Conservation (phyloP, 1,139 yeast genomes). For the Hyphopichia fennica region DNA sequence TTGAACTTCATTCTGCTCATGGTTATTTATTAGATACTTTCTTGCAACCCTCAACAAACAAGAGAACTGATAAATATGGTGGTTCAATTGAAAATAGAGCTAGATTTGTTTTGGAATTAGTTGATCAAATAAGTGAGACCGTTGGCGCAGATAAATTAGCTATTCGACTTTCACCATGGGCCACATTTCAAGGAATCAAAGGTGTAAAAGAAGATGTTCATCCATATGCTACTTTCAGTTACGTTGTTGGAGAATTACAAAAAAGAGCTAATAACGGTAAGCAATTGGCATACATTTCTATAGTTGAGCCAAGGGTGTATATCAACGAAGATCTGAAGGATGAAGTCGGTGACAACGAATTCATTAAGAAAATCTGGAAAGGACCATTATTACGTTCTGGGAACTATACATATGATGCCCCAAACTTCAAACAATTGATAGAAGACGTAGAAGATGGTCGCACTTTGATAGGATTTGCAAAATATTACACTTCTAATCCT, state of each 20-base stretch:
- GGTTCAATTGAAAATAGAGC: constrained; percentile 66
- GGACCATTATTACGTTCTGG: constrained; percentile 53
- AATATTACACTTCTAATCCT: constrained; percentile 53
- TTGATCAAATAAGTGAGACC: constrained; percentile 50
- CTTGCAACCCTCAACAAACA: constrained; percentile 44
- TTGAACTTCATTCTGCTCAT: constrained; percentile 69
- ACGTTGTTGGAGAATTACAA: constrained; percentile 36
- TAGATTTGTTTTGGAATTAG: constrained; percentile 54
- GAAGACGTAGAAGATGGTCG: constrained; percentile 33
- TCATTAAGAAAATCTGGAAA: constrained; percentile 44
- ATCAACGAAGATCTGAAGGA: constrained; percentile 3
- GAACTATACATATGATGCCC: constrained; percentile 31
- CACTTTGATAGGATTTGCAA: constrained; percentile 45
- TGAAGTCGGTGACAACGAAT: constrained; percentile 24
- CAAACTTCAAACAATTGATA: constrained; percentile 16
- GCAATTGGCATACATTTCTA: constrained; percentile 49
- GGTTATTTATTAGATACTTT: constrained; percentile 70
- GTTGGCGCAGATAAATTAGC: constrained; percentile 57
- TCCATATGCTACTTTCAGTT: constrained; percentile 27
- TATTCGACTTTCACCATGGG: constrained; percentile 60
- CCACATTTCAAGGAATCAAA: constrained; percentile 25
- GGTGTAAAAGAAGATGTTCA: constrained; percentile 24
- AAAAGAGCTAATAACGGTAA: constrained; percentile 38
- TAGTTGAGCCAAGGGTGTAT: constrained; percentile 46
- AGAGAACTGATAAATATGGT: constrained; percentile 68